Evolutionary conservation across 2,329 filamentous ascomycete genomes (phyloP).

Genomic region (Paramyrothecium sp.): DNA sequence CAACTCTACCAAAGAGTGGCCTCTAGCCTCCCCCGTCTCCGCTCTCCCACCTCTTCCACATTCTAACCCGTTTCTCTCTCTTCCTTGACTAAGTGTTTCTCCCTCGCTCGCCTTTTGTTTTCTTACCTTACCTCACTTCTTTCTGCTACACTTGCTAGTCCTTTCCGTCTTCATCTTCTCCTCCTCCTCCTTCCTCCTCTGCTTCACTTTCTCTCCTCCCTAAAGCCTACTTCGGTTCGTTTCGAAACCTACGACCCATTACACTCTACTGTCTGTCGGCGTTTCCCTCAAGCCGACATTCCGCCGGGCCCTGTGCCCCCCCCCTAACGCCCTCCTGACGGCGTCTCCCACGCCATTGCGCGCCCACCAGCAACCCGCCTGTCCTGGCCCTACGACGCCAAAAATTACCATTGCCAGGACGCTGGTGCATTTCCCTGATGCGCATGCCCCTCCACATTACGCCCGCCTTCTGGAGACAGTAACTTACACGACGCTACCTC

Average conservation of each 20-base stretch:
- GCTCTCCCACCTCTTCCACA: neutral
- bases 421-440: neutral
- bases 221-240: too few species aligned
- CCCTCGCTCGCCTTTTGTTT: neutral
- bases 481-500: too few species aligned
- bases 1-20: neutral
- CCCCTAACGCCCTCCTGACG: neutral
- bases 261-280: neutral
- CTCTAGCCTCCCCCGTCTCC: neutral
- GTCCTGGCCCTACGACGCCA: too few species aligned
- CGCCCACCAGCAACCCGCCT: neutral
- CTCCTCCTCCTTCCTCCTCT: neutral
- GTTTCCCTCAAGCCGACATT: neutral
- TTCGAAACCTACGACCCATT: too few species aligned
- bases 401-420: too few species aligned
- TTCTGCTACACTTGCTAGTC: neutral
- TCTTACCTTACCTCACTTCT: neutral
- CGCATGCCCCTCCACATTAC: too few species aligned
- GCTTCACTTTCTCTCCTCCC: neutral
- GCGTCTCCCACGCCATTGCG: neutral
- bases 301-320: neutral
- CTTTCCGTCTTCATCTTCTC: neutral
- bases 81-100: neutral
- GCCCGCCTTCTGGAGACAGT: too few species aligned
- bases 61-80: neutral